Evolutionary conservation across 257 asterid species (phyloP), one percentile per base, ranked within the genome.

Genomic region (Solanum peruvianum): DNA sequence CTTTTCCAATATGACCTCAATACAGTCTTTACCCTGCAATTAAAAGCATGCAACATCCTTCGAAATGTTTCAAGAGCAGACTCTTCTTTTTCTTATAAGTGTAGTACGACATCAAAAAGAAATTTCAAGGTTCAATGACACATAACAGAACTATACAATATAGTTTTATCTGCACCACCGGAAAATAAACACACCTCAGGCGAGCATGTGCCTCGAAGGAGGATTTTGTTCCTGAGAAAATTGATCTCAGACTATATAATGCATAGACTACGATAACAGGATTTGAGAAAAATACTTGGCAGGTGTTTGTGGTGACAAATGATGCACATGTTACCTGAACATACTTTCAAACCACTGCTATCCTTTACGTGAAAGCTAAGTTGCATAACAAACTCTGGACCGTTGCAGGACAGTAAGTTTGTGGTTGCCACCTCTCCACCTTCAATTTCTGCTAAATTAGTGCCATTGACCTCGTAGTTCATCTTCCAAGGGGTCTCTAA

Each of bases 381-480:
- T 85, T 92, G 93, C 78, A 93, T 67, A 73, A 87, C 39, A 88
- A 95, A 95, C 3, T 93, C 90, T 0, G 94, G 92, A 87, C 98
- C 98, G 72, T 92, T 90, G 88, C 95, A 89, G 4, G 98, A 92
- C 83, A 76, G 92, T 77, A 92, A 56, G 92, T 95, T 93, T 41
- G 98, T 93, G 3, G 86, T 89, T 7, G 95, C 97, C 33, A 92
- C 95, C 88, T 94, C 98, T 56, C 98, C 98, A 21, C 93, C 91
- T 42, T 60, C 84, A 71, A 94, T 67, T 86, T 86, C 95, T 0
- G 94, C 93, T 88, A 95, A 93, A 73, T 93, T 87, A 42, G n/a
- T 25, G 85, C 89, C 94, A 87, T 94, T 95, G 37, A 35, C 47
- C 49, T 73, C 42, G 37, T 33, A 33, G 37, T 33, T 33, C 37